Evolutionary conservation across 1,284 basidiomycete genomes (phyloP).

Genomic region (Exsudoporus floridanus): DNA sequence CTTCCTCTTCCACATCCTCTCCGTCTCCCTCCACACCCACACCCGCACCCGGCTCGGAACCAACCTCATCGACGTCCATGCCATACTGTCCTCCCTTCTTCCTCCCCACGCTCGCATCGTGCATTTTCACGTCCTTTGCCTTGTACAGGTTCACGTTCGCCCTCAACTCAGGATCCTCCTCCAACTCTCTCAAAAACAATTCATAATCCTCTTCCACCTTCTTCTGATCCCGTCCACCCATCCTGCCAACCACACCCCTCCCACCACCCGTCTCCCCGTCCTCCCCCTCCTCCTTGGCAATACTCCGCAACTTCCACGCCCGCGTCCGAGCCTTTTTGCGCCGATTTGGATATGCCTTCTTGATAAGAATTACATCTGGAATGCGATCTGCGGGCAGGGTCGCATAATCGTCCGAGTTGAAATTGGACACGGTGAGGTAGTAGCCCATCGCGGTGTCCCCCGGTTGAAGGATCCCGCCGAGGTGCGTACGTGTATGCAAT

Average conservation of each 20-base stretch:
- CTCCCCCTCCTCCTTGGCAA: slow-evolving; percentile 91
- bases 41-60: slow-evolving; percentile 26
- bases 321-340: slow-evolving; percentile 88
- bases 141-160: slow-evolving; percentile 89
- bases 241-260: slow-evolving; percentile 83
- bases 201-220: slow-evolving; percentile 98
- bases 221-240: slow-evolving; percentile 88
- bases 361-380: slow-evolving; percentile 91
- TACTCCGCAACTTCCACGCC: slow-evolving; percentile 88
- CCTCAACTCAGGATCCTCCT: slow-evolving; percentile 95
- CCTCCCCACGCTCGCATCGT: slow-evolving; percentile 37
- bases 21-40: slow-evolving; percentile 30
- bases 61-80: slow-evolving; percentile 72
- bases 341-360: slow-evolving; percentile 94
- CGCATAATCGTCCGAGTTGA: slow-evolving; percentile 88
- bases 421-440: slow-evolving; percentile 86
- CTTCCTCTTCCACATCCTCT: slow-evolving; percentile 54
- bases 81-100: slow-evolving; percentile 51
- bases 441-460: slow-evolving; percentile 94
- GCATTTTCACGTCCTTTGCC: slow-evolving; percentile 53
- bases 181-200: slow-evolving; percentile 90
- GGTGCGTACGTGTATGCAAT: slow-evolving; percentile 94
- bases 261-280: slow-evolving; percentile 73
- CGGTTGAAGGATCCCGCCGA: slow-evolving; percentile 92
- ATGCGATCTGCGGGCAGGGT: slow-evolving; percentile 70